Conservation (phyloP, 2,329 filamentous ascomycete genomes). For the Chaetomium globosum region DNA sequence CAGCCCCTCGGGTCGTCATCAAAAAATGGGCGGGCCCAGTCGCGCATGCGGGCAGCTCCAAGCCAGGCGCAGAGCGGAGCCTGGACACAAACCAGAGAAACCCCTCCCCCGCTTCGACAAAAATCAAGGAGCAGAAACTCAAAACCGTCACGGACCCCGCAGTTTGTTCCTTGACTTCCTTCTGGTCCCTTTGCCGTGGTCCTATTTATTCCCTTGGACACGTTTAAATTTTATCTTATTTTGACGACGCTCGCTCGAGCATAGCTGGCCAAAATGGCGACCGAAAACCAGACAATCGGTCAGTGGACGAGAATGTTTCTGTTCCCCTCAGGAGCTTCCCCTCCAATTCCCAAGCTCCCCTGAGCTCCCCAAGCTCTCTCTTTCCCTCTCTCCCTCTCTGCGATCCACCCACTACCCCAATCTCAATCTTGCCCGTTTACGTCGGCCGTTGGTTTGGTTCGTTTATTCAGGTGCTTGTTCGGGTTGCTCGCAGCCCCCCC, state of each 20-base stretch:
- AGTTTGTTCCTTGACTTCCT: slow-evolving; percentile 26
- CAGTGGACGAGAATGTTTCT: slow-evolving; percentile 33
- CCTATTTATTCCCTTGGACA: slow-evolving; percentile 7
- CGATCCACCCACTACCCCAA: neutral
- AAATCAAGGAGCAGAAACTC: slow-evolving; percentile 35
- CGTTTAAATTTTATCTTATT: neutral
- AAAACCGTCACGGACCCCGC: slow-evolving; percentile 36
- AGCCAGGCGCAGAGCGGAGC: slow-evolving; percentile 23
- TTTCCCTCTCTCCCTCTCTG: neutral
- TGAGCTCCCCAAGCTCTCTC: slow-evolving; percentile 2
- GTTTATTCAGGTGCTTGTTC: too few relatives aligned
- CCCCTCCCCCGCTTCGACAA: slow-evolving; percentile 40
- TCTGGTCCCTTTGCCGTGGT: slow-evolving; percentile 19
- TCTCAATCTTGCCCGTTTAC: neutral
- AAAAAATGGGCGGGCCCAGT: slow-evolving; percentile 2
- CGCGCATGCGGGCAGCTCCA: slow-evolving; percentile 21
- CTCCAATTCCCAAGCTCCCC: neutral
- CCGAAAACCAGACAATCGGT: slow-evolving; percentile 47
- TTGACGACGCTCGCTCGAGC: slow-evolving; percentile 20
- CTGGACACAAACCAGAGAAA: slow-evolving; percentile 36
- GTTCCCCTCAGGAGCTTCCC: slow-evolving; percentile 1
- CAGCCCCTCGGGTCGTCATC: slow-evolving; percentile 4
- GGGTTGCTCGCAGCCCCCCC: slow-evolving; percentile 3
- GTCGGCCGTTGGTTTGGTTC: neutral
- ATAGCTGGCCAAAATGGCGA: slow-evolving; percentile 42